Percentiles rank a stretch among this genome's conserved stretches.
Evolutionary conservation across 371 early-diverging fungal genomes (phyloP).

Genomic region (Mortierella sp.): DNA sequence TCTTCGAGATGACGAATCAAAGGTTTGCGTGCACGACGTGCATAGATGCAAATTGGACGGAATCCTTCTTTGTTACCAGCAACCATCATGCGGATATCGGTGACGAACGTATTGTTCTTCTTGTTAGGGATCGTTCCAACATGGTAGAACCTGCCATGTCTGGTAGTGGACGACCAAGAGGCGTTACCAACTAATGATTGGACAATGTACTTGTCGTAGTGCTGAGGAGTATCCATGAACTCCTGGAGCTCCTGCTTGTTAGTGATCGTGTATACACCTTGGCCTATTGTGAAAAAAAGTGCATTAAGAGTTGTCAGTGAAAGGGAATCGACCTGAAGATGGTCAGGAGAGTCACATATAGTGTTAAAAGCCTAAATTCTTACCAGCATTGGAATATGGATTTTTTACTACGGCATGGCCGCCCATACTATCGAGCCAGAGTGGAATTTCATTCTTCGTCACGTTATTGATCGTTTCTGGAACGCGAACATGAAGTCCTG

Average conservation of each 20-base stretch:
- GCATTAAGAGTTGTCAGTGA: neutral
- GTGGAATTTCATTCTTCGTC: conserved; percentile 86
- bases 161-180: conserved; percentile 87
- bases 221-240: conserved; percentile 86
- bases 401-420: conserved; percentile 94
- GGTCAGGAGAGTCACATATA: neutral
- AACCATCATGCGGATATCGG: conserved; percentile 94
- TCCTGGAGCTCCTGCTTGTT: conserved; percentile 78
- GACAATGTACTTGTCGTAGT: conserved; percentile 96
- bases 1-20: conserved; percentile 76
- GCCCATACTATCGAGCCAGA: conserved; percentile 91
- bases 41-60: conserved; percentile 90
- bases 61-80: conserved; percentile 85
- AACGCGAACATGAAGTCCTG: conserved; percentile 83
- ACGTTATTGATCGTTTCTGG: conserved; percentile 95
- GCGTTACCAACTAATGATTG: conserved; percentile 95
- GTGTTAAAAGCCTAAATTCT: neutral
- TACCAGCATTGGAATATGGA: conserved; percentile 93
- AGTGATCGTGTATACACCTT: conserved; percentile 95
- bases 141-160: conserved; percentile 88
- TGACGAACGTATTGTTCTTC: conserved; percentile 88
- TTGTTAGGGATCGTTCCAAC: conserved; percentile 95
- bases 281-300: conserved; percentile 62
- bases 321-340: too few species aligned
- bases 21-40: conserved; percentile 87